These are phyloP conservation scores for Malassezia yamatoensis DNA, from an alignment of 1,284 basidiomycete species.

Conservation along the genomic window DNA sequence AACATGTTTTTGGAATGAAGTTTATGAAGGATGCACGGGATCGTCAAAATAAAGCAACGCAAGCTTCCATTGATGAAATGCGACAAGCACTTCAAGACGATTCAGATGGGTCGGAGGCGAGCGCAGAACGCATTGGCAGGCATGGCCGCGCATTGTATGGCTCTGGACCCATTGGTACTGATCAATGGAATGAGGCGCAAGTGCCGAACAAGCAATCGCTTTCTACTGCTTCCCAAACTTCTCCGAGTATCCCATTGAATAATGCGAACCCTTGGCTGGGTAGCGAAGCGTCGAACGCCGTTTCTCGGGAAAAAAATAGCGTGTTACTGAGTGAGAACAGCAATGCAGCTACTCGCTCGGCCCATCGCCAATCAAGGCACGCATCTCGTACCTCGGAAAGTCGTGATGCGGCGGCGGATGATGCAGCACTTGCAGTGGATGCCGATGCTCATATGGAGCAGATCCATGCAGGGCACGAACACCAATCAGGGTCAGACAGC, in stretches of 20 bases:
- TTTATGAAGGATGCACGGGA: slow-evolving; percentile 47
- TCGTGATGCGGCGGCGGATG: slow-evolving; percentile 17
- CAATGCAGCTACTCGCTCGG: slow-evolving; percentile 19
- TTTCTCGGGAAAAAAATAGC: slow-evolving; percentile 19
- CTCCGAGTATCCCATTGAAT: neutral
- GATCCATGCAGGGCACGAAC: neutral
- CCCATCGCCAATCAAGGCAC: slow-evolving; percentile 20
- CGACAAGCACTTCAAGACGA: slow-evolving; percentile 22
- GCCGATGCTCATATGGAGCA: slow-evolving; percentile 14
- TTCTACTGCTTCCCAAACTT: neutral
- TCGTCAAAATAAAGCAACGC: slow-evolving; percentile 22
- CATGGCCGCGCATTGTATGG: slow-evolving; percentile 34
- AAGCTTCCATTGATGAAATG: slow-evolving; percentile 31
- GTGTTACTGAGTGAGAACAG: slow-evolving; percentile 13
- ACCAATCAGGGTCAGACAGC: neutral
- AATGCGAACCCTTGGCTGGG: slow-evolving; percentile 16
- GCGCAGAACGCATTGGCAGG: slow-evolving; percentile 18
- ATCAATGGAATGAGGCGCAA: neutral
- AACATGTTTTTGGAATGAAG: slow-evolving; percentile 44
- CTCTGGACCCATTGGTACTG: neutral
- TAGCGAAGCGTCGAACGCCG: neutral
- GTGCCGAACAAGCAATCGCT: neutral
- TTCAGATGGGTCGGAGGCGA: neutral
- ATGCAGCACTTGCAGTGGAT: slow-evolving; percentile 21
- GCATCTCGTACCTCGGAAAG: slow-evolving; percentile 17